Evolutionary conservation across 2,329 filamentous ascomycete species (phyloP).

Genomic region (Lachnellula occidentalis): DNA sequence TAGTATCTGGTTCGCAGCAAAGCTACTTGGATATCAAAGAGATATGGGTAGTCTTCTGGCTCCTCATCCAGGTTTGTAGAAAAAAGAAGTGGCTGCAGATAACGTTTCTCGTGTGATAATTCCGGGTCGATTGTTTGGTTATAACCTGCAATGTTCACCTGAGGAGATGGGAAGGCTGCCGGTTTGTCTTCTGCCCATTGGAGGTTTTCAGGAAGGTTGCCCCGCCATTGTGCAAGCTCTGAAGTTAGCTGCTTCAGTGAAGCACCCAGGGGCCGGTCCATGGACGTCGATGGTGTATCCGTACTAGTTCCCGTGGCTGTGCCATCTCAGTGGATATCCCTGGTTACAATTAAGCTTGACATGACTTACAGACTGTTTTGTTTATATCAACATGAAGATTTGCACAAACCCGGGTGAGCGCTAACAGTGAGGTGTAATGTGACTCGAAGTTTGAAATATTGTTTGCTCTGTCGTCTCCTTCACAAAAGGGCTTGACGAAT

Average conservation of each 20-base stretch:
- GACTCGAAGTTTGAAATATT: constrained; percentile 50
- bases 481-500: constrained; percentile 44
- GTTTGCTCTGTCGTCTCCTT: constrained; percentile 43
- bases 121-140: constrained; percentile 21
- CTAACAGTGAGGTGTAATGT: constrained; percentile 55
- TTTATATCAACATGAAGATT: constrained; percentile 48
- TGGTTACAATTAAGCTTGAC: not conserved
- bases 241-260: constrained; percentile 46
- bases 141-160: constrained; percentile 25
- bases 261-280: constrained; percentile 25
- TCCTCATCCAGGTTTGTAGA: constrained; percentile 40
- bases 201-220: constrained; percentile 47
- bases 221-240: constrained; percentile 53
- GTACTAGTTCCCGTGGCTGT: constrained; percentile 13
- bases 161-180: constrained; percentile 35
- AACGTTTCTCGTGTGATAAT: constrained; percentile 19
- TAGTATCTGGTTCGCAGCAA: constrained; percentile 54
- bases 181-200: constrained; percentile 53
- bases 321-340: constrained; percentile 4
- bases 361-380: constrained; percentile 38
- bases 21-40: constrained; percentile 51
- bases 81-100: constrained; percentile 36
- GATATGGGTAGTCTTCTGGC: constrained; percentile 44
- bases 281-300: constrained; percentile 7
- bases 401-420: constrained; percentile 47